Conservation (phyloP, 2,329 filamentous ascomycete genomes). For the Emergomyces pasteurianus region DNA sequence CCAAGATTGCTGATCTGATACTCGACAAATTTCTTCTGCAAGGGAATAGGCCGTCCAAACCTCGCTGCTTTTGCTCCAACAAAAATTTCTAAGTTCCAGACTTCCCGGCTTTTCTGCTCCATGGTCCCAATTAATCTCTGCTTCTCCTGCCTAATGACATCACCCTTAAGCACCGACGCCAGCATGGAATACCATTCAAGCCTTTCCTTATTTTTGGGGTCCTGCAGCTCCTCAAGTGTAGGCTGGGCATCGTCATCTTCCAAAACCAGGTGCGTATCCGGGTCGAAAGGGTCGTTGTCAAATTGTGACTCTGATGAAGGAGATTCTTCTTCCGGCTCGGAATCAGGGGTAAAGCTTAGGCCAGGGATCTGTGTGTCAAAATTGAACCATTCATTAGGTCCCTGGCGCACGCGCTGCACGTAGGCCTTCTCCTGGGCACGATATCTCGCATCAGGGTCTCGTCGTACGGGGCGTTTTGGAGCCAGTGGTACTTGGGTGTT, state of each 20-base stretch:
- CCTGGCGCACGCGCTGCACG: slow-evolving; percentile 78
- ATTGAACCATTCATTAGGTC: slow-evolving; percentile 58
- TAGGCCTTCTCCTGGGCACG: slow-evolving; percentile 88
- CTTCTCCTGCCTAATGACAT: slow-evolving; percentile 97
- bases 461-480: slow-evolving; percentile 39
- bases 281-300: slow-evolving; percentile 74
- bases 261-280: slow-evolving; percentile 86
- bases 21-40: slow-evolving; percentile 79
- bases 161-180: slow-evolving; percentile 85
- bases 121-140: slow-evolving; percentile 77
- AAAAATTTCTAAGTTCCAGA: slow-evolving; percentile 64
- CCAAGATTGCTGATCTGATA: slow-evolving; percentile 66
- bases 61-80: slow-evolving; percentile 72
- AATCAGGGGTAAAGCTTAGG: slow-evolving; percentile 53
- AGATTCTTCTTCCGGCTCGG: slow-evolving; percentile 82
- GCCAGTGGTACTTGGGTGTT: slow-evolving; percentile 47
- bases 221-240: slow-evolving; percentile 77
- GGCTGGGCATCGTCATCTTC: slow-evolving; percentile 81
- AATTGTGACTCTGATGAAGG: slow-evolving; percentile 73
- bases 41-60: slow-evolving; percentile 69
- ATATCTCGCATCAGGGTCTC: slow-evolving; percentile 61
- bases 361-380: slow-evolving; percentile 49
- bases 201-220: slow-evolving; percentile 76
- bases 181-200: slow-evolving; percentile 98
- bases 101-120: slow-evolving; percentile 61